Evolutionary conservation across 306 rosid species (phyloP).

Genomic region (Psophocarpus tetragonolobus): DNA sequence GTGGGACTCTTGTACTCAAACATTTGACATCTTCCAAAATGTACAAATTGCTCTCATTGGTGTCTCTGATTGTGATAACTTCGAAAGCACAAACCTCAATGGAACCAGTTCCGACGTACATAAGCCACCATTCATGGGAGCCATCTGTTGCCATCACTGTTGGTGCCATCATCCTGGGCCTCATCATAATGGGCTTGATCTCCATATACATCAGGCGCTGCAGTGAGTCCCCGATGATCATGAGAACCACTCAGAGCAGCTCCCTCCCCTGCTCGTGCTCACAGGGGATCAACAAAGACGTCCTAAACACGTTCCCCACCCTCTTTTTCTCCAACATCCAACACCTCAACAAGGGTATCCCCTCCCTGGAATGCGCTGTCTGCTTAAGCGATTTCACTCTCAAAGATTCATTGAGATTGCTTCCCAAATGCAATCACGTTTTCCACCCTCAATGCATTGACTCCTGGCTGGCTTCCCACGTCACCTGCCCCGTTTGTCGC

Average conservation of each 20-base stretch:
- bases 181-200: conserved; percentile 41
- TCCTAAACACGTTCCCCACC: conserved; percentile 57
- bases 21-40: no score
- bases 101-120: conserved; percentile 33
- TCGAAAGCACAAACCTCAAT: conserved; percentile 47
- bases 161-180: conserved; percentile 32
- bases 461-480: conserved; percentile 63
- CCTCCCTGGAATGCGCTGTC: conserved; percentile 67
- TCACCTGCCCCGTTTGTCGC: conserved; percentile 79
- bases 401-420: conserved; percentile 60
- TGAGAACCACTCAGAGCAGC: not conserved
- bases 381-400: conserved; percentile 68
- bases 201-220: conserved; percentile 40
- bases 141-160: conserved; percentile 51
- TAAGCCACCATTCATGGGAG: conserved; percentile 37
- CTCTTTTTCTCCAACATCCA: conserved; percentile 61
- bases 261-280: conserved; percentile 25
- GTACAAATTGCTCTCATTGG: not conserved
- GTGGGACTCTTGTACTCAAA: no score
- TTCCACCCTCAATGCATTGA: conserved; percentile 76
- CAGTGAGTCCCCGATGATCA: conserved; percentile 4
- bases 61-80: not conserved
- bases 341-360: conserved; percentile 54
- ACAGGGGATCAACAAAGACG: conserved; percentile 50
- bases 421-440: conserved; percentile 73